phyloP scores from a whole-genome alignment of 2,329 filamentous ascomycete species.

The Microdochium nivale region DNA sequence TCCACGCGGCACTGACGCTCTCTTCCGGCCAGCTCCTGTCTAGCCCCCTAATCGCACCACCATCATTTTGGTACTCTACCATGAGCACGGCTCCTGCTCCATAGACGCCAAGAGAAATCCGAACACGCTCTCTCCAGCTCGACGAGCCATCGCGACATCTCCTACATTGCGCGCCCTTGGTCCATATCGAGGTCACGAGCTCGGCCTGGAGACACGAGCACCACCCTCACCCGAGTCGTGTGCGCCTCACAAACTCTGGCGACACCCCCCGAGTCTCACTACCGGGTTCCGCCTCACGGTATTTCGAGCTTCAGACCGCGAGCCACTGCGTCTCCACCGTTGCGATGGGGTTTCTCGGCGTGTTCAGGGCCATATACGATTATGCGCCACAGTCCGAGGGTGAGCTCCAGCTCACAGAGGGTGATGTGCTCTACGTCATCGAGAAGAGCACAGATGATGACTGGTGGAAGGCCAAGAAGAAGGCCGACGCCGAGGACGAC shows the following conservation, averaged over 20 bases:
- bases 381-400: slow-evolving; percentile 80
- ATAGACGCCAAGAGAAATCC: not conserved
- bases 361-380: slow-evolving; percentile 88
- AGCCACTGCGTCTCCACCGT: not conserved
- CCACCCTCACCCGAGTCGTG: not conserved
- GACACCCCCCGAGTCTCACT: not conserved
- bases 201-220: not conserved
- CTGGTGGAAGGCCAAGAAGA: slow-evolving; percentile 98
- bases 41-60: not conserved
- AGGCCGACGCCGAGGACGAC: slow-evolving; percentile 71
- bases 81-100: not conserved
- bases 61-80: not conserved
- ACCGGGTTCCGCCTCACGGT: not conserved
- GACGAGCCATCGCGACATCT: not conserved
- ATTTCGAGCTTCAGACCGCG: not conserved
- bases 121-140: not conserved
- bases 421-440: slow-evolving; percentile 80
- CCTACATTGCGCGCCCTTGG: not conserved
- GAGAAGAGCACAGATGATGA: slow-evolving; percentile 71
- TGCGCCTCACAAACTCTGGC: not conserved
- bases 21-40: not conserved
- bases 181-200: not conserved
- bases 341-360: slow-evolving; percentile 81
- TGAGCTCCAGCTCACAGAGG: slow-evolving; percentile 77
- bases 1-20: not conserved